Conservation (phyloP, 2,329 filamentous ascomycete species). For the Hortaea sp. region DNA sequence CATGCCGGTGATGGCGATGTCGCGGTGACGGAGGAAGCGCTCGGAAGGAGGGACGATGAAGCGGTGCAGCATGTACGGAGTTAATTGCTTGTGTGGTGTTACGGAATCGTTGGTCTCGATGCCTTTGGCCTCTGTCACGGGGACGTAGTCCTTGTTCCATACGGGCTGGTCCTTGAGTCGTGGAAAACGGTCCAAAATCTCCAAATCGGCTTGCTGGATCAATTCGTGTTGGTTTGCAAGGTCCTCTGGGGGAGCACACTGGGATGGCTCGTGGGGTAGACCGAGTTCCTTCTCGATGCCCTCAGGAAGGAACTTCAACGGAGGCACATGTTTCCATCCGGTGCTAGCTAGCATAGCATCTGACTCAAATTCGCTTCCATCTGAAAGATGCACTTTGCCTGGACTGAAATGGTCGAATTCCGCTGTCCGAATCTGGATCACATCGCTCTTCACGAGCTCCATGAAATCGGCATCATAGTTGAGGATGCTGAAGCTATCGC, state of each 20-base stretch:
- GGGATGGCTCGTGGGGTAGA: too few relatives aligned
- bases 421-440: constrained; percentile 46
- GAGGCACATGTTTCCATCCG: constrained; percentile 37
- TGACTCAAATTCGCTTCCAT: constrained; percentile 33
- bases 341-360: constrained; percentile 47
- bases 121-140: too few relatives aligned
- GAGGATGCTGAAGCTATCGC: constrained; percentile 47
- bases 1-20: constrained; percentile 33
- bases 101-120: background rate
- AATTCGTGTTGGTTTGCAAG: too few relatives aligned
- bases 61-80: constrained; percentile 30
- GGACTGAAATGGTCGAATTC: constrained; percentile 43
- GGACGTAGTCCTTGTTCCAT: constrained; percentile 4
- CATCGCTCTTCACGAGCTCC: constrained; percentile 43
- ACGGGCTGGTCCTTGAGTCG: constrained; percentile 32
- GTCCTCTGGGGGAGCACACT: too few relatives aligned
- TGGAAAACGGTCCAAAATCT: constrained; percentile 46
- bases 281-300: constrained; percentile 6
- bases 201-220: constrained; percentile 35
- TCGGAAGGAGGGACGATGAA: constrained; percentile 33
- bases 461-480: constrained; percentile 50
- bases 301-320: background rate
- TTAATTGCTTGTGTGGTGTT: background rate
- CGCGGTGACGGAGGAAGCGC: constrained; percentile 16
- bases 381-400: constrained; percentile 39